Evolutionary conservation across 345 rosid species (phyloP), one percentile per base, ranked within the genome.

Genomic region (Geranium brycei): DNA sequence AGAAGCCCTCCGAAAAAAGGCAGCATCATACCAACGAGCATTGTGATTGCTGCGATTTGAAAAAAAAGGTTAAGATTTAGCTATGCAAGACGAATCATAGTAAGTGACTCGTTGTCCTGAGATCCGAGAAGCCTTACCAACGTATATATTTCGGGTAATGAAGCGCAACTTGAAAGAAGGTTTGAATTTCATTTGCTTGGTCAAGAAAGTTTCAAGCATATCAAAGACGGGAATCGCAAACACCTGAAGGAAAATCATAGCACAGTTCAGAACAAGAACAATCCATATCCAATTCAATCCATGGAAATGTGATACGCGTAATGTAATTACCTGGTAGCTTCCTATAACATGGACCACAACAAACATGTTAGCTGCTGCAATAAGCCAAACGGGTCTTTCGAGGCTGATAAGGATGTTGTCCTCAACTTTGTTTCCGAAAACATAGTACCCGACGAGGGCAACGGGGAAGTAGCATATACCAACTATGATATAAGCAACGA

Each of bases 401-500:
- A 91, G 75, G 0, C 87, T 58, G 71, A 89, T 71, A 56, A 91
- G 88, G 62, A 91, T 69, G 67, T 87, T 87, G 71, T 91, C 95
- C 0, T 82, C 85, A 0, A 91, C 87, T 0, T 0, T 19, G 68
- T 85, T 85, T 2, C 92, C 98, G 16, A 73, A 89, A 1, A 62
- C 64, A 17, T 71, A 83, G 73, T 81, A 91, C 17, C 98, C 91
- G 4, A 77, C 0, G 4, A 84, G 40, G 35, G 92, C 95, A 12
- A 91, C 98, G 0, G 98, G 91, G 41, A 85, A 87, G 69, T 87
- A 91, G 77, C 96, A 91, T 10, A 89, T 3, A 15, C 92, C 95
- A 17, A 87, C 92, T 0, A 87, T 41, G 0, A 80, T 7, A 72
- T 89, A 91, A 0, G 98, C 92, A 10, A 85, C 72, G 5, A 91